These are phyloP conservation scores for Poronia punctata DNA, from an alignment of 495 filamentous ascomycete species.

Conservation along the genomic window DNA sequence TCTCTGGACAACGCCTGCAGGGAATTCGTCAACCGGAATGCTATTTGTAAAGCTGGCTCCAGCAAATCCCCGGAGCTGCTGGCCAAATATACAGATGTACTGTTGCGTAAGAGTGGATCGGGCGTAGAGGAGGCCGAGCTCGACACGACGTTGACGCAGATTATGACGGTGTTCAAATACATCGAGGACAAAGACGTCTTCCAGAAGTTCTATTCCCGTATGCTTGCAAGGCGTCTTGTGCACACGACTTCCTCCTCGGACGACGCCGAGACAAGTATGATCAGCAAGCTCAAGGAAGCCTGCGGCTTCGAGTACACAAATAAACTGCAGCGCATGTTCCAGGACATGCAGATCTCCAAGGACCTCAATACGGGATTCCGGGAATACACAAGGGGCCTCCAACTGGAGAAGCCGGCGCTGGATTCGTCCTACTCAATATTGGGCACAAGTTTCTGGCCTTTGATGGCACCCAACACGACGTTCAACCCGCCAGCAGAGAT, in stretches of 20 bases:
- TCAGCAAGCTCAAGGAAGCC: slow-evolving; percentile 96
- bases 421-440: slow-evolving; percentile 82
- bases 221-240: slow-evolving; percentile 90
- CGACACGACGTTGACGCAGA: slow-evolving; percentile 82
- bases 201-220: slow-evolving; percentile 98
- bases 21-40: slow-evolving; percentile 96
- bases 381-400: slow-evolving; percentile 33
- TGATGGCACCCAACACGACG: slow-evolving; percentile 72
- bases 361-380: slow-evolving; percentile 87
- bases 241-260: slow-evolving; percentile 91
- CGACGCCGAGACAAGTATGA: slow-evolving; percentile 98
- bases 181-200: slow-evolving; percentile 99
- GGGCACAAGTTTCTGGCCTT: slow-evolving; percentile 96
- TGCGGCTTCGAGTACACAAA: slow-evolving; percentile 99
- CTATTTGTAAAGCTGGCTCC: slow-evolving; percentile 84
- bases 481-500: slow-evolving; percentile 85
- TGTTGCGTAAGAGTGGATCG: slow-evolving; percentile 88
- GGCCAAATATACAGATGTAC: slow-evolving; percentile 90
- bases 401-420: slow-evolving; percentile 50
- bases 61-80: slow-evolving; percentile 90
- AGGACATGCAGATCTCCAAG: slow-evolving; percentile 97
- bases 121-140: slow-evolving; percentile 88
- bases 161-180: slow-evolving; percentile 99
- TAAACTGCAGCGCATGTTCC: slow-evolving; percentile 99
- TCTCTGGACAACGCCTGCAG: slow-evolving; percentile 95